phyloP scores from a whole-genome alignment of 495 filamentous ascomycete species.

The Aspergillus coremiiformis region DNA sequence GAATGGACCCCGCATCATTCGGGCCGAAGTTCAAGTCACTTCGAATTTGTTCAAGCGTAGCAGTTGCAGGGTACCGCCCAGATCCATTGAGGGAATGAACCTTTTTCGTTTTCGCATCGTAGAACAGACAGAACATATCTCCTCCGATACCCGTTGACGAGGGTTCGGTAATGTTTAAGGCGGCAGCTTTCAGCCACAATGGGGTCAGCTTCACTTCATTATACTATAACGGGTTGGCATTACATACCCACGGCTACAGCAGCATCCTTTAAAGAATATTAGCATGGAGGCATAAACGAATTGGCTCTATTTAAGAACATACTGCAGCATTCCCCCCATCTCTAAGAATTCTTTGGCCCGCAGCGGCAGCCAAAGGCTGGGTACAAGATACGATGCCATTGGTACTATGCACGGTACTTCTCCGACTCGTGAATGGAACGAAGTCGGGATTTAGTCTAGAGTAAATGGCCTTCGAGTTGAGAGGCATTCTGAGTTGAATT shows the following conservation, averaged over 20 bases:
- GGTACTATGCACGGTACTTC: constrained; percentile 87
- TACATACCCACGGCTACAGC: constrained; percentile 72
- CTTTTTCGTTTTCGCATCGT: constrained; percentile 71
- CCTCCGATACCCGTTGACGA: constrained; percentile 93
- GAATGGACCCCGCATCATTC: constrained; percentile 56
- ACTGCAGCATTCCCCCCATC: constrained; percentile 91
- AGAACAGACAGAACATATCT: constrained; percentile 97
- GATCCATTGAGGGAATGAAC: constrained; percentile 87
- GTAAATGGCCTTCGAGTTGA: constrained; percentile 55
- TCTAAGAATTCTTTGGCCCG: constrained; percentile 73
- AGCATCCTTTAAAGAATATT: constrained; percentile 58
- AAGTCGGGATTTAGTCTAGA: constrained; percentile 52
- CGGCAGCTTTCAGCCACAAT: constrained; percentile 53
- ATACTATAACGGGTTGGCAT: not conserved
- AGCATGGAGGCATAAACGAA: not conserved
- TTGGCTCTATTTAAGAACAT: constrained; percentile 24
- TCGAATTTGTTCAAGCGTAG: constrained; percentile 61
- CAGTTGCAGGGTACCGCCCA: constrained; percentile 65
- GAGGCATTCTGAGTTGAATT: constrained; percentile 41
- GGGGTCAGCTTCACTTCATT: not conserved
- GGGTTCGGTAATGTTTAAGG: constrained; percentile 89
- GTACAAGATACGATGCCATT: constrained; percentile 89
- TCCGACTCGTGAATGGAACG: constrained; percentile 68
- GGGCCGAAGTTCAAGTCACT: constrained; percentile 60
- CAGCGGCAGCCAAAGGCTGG: constrained; percentile 84